Evolutionary conservation across 768 basidiomycete species (phyloP).

Genomic region (Scleroderma citrinum): DNA sequence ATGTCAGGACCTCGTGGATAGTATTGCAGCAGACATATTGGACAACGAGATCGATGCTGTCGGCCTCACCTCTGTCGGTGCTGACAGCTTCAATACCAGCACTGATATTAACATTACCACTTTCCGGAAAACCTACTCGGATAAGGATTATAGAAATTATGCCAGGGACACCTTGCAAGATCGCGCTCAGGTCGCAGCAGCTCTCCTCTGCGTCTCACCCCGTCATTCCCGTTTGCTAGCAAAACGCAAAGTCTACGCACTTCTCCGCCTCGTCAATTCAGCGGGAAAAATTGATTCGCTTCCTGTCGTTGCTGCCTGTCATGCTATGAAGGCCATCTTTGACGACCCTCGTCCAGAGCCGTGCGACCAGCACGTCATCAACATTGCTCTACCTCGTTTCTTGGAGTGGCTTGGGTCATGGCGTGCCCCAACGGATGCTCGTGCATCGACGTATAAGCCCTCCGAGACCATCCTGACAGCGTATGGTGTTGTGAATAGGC

Average conservation of each 20-base stretch:
- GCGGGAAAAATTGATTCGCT: slow-evolving; percentile 3
- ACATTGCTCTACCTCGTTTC: slow-evolving; percentile 29
- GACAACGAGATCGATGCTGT: slow-evolving; percentile 5
- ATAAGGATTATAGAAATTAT: too few relatives aligned
- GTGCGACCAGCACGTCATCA: slow-evolving; percentile 18
- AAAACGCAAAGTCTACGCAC: slow-evolving; percentile 18
- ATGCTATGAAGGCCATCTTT: slow-evolving; percentile 18
- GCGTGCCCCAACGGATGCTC: slow-evolving; percentile 21
- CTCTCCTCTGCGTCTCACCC: slow-evolving; percentile 21
- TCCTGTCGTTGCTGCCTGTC: slow-evolving; percentile 6
- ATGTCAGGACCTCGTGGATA: slow-evolving; percentile 31
- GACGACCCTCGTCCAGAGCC: slow-evolving; percentile 8
- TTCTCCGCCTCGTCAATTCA: slow-evolving; percentile 13
- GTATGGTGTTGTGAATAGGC: slow-evolving; percentile 39
- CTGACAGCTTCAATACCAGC: neutral
- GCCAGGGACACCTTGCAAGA: slow-evolving; percentile 6
- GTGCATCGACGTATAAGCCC: slow-evolving; percentile 33
- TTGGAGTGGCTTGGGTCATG: slow-evolving; percentile 20
- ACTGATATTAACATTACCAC: neutral
- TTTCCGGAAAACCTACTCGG: neutral
- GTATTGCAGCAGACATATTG: slow-evolving; percentile 37
- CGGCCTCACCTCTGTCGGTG: neutral
- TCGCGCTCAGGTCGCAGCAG: slow-evolving; percentile 21
- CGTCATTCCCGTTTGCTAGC: slow-evolving; percentile 13
- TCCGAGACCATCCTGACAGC: slow-evolving; percentile 33